Base-by-base conservation (phyloP, 2,329 filamentous ascomycete genomes). In the Colletotrichum sidae region DNA sequence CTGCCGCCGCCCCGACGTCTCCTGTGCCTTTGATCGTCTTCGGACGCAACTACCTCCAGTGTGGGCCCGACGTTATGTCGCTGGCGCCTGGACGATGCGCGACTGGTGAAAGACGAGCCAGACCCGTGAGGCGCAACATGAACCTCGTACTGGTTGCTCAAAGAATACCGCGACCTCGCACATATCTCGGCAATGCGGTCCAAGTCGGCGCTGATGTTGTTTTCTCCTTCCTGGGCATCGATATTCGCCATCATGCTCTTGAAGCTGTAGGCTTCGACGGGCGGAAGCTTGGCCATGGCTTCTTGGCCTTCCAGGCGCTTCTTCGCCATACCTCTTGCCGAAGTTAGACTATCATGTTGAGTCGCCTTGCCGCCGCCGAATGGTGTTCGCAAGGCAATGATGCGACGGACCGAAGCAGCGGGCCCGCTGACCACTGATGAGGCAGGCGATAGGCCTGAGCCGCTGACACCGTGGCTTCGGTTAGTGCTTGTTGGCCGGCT, bases 131-230 rank as follows among this genome's bases (percentile, higher is more conserved):
- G 88, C 11, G 84, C 79, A 65, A 89, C 85, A 69, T 90, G 88
- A 7, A 89, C 86, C 70, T 90, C 88, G 70, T 90, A 90, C 72
- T 90, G 88, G 73, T 89, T 89, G 74, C 87, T 89, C 55, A 90
- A 73, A 45, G 87, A 90, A 73, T 90, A 90, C 47, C 85, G 83
- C 11, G 87, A 90, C 39, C 86, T 81, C 42, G 88, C 88, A 75
- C 88, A 90, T 38, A 90, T 90, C 73, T 90, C 88, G 10, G 88
- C 88, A 70, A 90, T 90, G 45, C 86, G 83, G 67, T 90, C 87
- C 54, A 90, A 77, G 70, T 89, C 86, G 11, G 86, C 80, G 55
- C 81, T 81, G 65, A 90, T 86, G 63, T 85, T 81, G 53, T 76
- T 77, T 6, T 76, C 76, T 5, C 71, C 72, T 55, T 78, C 78